These are phyloP conservation scores for Carallia pectinifolia DNA, from an alignment of 345 rosid species.

Conservation along the genomic window DNA sequence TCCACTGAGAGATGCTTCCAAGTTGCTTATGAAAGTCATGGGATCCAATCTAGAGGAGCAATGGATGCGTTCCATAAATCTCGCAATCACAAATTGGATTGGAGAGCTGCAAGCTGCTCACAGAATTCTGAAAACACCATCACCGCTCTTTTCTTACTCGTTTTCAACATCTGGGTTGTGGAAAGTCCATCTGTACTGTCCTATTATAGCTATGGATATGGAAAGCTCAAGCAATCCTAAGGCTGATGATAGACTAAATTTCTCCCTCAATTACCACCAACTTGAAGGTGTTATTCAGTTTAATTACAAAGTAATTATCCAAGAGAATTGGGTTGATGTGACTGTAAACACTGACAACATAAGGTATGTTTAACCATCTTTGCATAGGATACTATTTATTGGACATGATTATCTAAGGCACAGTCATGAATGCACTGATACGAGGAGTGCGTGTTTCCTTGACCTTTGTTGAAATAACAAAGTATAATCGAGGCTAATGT, in stretches of 20 bases:
- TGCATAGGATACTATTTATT: too few species aligned
- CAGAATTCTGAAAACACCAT: slow-evolving; percentile 46
- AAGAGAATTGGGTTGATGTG: slow-evolving; percentile 59
- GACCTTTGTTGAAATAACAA: too few species aligned
- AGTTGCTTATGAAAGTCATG: slow-evolving; percentile 57
- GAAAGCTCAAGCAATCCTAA: slow-evolving; percentile 47
- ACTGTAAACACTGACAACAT: slow-evolving; percentile 68
- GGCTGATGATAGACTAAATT: slow-evolving; percentile 57
- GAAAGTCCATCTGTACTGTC: slow-evolving; percentile 85
- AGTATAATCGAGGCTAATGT: too few species aligned
- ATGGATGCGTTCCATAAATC: slow-evolving; percentile 86
- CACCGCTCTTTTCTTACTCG: slow-evolving; percentile 72
- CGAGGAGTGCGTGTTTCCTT: too few species aligned
- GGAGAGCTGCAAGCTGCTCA: slow-evolving; percentile 41
- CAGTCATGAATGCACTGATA: too few species aligned
- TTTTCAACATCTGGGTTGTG: slow-evolving; percentile 62
- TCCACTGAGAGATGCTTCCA: slow-evolving; percentile 49
- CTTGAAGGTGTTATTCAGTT: slow-evolving; percentile 85
- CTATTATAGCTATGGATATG: slow-evolving; percentile 71
- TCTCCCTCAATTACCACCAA: slow-evolving; percentile 82
- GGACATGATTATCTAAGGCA: too few species aligned
- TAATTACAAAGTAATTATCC: slow-evolving; percentile 50
- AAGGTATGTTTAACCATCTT: slow-evolving; percentile 40
- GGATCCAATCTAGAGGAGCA: slow-evolving; percentile 82
- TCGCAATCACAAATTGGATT: slow-evolving; percentile 81